Conservation (phyloP, 1,139 yeast genomes). For the Groenewaldozyma auringiensis region DNA sequence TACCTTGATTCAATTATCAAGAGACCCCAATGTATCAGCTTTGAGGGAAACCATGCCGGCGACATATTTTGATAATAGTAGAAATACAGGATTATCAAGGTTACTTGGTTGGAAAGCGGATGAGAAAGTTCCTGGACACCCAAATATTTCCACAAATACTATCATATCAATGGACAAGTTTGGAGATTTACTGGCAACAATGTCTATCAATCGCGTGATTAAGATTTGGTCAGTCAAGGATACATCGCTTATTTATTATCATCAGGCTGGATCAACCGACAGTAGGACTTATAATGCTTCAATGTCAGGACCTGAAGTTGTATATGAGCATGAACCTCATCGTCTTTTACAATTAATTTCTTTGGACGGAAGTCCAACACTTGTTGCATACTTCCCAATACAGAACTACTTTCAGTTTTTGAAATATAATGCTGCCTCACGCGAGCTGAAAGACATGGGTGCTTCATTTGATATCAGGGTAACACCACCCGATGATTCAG, state of each 20-base stretch:
- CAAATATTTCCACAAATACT: conserved; percentile 24
- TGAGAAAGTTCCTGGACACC: conserved; percentile 28
- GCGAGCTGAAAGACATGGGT: conserved; percentile 30
- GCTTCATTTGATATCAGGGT: conserved; percentile 22
- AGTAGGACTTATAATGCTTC: not conserved
- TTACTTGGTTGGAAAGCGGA: conserved; percentile 10
- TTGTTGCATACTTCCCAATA: conserved; percentile 35
- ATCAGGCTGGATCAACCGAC: not conserved
- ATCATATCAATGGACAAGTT: conserved; percentile 20
- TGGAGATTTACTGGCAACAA: conserved; percentile 18
- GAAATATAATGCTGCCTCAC: conserved; percentile 26
- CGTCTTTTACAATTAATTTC: conserved; percentile 1
- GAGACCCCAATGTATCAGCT: conserved; percentile 19
- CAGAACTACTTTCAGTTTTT: conserved; percentile 41
- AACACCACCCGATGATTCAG: conserved; percentile 30
- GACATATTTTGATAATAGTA: conserved; percentile 19
- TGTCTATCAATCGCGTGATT: conserved; percentile 25
- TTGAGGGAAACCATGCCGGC: conserved; percentile 18
- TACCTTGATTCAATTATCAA: conserved; percentile 45
- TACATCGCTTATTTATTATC: not conserved
- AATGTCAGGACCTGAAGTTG: not conserved
- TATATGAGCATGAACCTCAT: not conserved
- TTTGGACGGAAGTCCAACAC: conserved; percentile 5
- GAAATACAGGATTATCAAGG: conserved; percentile 8
- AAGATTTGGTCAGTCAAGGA: conserved; percentile 26